Conservation (phyloP, 202 grass and related monocot species). For the Schoenoplectus triqueter region DNA sequence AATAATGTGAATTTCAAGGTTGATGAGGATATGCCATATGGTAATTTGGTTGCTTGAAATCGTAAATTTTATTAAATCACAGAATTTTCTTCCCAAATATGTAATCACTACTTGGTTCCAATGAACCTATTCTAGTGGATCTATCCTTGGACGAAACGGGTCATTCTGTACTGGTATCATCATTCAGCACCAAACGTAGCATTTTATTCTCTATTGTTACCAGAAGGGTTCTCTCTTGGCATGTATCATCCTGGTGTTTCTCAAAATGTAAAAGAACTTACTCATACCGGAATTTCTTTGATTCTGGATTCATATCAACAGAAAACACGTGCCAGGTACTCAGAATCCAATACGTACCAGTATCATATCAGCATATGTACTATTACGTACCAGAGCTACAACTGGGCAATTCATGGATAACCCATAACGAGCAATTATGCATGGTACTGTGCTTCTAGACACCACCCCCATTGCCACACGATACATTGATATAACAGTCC, state of each 20-base stretch:
- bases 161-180: not conserved
- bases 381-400: not conserved
- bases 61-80: not conserved
- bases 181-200: not conserved
- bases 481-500: not conserved
- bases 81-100: not conserved
- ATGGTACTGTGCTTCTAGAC: not conserved
- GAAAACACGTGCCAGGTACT: not conserved
- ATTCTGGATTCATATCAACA: not conserved
- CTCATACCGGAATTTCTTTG: not conserved
- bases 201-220: not conserved
- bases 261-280: not conserved
- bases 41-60: constrained; percentile 32
- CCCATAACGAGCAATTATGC: not conserved
- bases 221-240: not conserved
- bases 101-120: not conserved
- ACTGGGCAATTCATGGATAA: not conserved
- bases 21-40: constrained; percentile 67
- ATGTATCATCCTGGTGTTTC: not conserved
- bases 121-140: not conserved
- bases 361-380: not conserved
- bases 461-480: not conserved
- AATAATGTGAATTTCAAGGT: constrained; percentile 56
- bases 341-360: not conserved
- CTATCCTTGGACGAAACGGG: not conserved